phyloP scores from a whole-genome alignment of 2,329 filamentous ascomycete species.

The Pseudocercospora eumusae region DNA sequence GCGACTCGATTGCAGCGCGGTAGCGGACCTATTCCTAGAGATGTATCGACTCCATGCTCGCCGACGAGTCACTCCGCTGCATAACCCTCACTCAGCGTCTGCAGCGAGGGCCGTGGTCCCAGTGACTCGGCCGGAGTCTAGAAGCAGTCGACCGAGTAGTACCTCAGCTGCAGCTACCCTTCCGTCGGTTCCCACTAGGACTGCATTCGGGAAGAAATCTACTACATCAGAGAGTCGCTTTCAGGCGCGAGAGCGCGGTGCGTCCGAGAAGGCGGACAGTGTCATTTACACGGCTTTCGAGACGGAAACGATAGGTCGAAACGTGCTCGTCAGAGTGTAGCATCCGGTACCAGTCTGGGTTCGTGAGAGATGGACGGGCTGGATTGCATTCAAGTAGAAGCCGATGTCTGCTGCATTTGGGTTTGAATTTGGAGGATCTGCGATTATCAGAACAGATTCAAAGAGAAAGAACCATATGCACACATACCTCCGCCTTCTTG shows the following conservation, averaged over 20 bases:
- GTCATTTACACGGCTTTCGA: background rate
- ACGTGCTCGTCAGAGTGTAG: background rate
- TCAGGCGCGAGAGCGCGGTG: background rate
- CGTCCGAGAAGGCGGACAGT: background rate
- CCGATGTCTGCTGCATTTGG: background rate
- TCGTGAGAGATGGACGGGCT: background rate
- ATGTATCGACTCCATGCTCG: background rate
- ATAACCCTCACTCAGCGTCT: background rate
- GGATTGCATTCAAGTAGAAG: background rate
- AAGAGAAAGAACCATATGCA: background rate
- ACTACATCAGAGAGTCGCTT: background rate
- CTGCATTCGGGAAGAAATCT: background rate
- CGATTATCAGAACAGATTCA: too few relatives aligned
- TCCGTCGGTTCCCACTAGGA: background rate
- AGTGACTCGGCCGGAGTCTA: background rate
- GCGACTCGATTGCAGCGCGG: background rate
- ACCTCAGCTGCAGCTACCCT: background rate
- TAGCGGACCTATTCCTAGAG: background rate
- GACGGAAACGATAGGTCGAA: background rate
- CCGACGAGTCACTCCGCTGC: background rate
- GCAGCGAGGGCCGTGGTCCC: background rate
- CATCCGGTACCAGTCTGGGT: background rate
- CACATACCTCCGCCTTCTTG: constrained; percentile 63
- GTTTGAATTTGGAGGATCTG: constrained; percentile 4
- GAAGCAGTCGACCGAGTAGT: background rate